A percentile compares a stretch with the other conserved stretches of the same genome.
Conservation (phyloP, 306 rosid genomes). For the Alnus glutinosa region DNA sequence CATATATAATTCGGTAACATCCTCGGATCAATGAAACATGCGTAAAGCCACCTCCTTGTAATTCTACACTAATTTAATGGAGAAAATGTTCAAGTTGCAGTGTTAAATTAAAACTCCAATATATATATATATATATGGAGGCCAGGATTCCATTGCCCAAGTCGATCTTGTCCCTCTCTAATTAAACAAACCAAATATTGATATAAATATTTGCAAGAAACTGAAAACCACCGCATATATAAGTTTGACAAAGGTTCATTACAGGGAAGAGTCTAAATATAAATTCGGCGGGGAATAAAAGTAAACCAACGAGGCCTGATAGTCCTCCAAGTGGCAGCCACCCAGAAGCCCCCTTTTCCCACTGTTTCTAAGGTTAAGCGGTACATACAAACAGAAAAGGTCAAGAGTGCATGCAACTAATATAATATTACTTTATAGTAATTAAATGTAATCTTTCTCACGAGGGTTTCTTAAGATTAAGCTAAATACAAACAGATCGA, state of each 20-base stretch:
- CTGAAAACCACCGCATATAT: conserved; percentile 25
- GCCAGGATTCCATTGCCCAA: conserved; percentile 8
- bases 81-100: not conserved
- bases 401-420: conserved; percentile 43
- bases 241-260: conserved; percentile 51
- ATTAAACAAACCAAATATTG: conserved; percentile 19
- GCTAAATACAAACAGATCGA: conserved; percentile 12
- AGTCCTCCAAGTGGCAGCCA: conserved; percentile 82
- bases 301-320: conserved; percentile 37
- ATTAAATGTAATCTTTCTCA: not conserved
- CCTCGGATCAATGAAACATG: not conserved
- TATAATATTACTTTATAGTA: conserved; percentile 24
- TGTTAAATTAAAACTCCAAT: not conserved
- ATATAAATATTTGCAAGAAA: conserved; percentile 28
- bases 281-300: conserved; percentile 29
- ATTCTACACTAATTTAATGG: not conserved
- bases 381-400: conserved; percentile 48
- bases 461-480: conserved; percentile 14
- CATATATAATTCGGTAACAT: not conserved
- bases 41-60: not conserved
- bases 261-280: conserved; percentile 16
- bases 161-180: not conserved
- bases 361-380: conserved; percentile 40
- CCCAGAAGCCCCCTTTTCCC: conserved; percentile 33
- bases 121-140: not conserved